Evolutionary conservation across 495 filamentous ascomycete genomes (phyloP).

Genomic region (Penicillium atrosanguineum): DNA sequence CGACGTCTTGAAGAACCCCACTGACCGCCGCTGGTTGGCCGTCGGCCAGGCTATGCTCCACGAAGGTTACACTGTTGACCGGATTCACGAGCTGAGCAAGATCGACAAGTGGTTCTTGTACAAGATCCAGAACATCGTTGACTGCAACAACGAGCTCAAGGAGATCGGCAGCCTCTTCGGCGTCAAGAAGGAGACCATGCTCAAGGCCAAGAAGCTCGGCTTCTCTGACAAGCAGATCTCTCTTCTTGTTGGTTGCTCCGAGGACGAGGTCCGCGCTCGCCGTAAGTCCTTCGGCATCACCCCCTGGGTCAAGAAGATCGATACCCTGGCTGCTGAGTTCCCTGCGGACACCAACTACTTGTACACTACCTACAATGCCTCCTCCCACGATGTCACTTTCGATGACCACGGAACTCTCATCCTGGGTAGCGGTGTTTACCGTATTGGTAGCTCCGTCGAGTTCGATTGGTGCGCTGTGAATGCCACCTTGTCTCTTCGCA

Average conservation of each 20-base stretch:
- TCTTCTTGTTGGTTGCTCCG: slow-evolving; percentile 74
- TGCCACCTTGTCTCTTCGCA: slow-evolving; percentile 76
- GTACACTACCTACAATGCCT: slow-evolving; percentile 97
- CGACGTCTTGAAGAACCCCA: slow-evolving; percentile 84
- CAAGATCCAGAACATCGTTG: slow-evolving; percentile 95
- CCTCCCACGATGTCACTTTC: slow-evolving; percentile 92
- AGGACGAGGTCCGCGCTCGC: slow-evolving; percentile 85
- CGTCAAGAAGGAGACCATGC: slow-evolving; percentile 79
- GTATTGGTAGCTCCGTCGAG: slow-evolving; percentile 95
- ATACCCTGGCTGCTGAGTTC: slow-evolving; percentile 96
- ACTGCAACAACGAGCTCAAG: slow-evolving; percentile 83
- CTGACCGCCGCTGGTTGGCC: slow-evolving; percentile 92
- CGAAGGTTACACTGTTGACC: slow-evolving; percentile 89
- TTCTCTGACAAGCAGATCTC: slow-evolving; percentile 98
- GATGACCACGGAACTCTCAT: slow-evolving; percentile 90
- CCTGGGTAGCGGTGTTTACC: slow-evolving; percentile 91
- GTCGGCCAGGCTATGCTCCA: slow-evolving; percentile 98
- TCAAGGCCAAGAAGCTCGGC: slow-evolving; percentile 93
- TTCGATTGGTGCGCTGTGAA: slow-evolving; percentile 99
- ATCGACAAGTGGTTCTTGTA: slow-evolving; percentile 99
- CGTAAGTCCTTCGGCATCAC: slow-evolving; percentile 81
- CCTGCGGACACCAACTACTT: slow-evolving; percentile 97
- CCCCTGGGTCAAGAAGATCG: slow-evolving; percentile 96
- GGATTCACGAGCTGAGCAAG: slow-evolving; percentile 88
- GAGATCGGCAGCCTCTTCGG: slow-evolving; percentile 83